These are phyloP conservation scores for Limnanthes douglasii DNA, from an alignment of 345 rosid species.

Conservation along the genomic window DNA sequence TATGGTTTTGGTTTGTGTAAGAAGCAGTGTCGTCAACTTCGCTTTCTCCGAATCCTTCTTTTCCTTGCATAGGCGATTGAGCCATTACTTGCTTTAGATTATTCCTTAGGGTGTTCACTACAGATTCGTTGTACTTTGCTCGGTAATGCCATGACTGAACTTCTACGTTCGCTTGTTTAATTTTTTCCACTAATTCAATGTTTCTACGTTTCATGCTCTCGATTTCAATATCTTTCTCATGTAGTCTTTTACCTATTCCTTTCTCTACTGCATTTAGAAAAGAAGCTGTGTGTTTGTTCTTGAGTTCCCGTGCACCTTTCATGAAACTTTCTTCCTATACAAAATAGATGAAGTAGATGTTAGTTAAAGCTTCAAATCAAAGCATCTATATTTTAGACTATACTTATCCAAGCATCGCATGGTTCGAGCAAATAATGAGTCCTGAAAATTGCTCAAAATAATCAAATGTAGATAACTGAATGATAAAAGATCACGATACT, in stretches of 20 bases:
- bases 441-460: too few relatives aligned
- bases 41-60: constrained; percentile 74
- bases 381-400: too few relatives aligned
- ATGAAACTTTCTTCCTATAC: constrained; percentile 41
- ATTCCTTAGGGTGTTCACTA: constrained; percentile 40
- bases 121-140: constrained; percentile 58
- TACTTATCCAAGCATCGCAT: too few relatives aligned
- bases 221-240: constrained; percentile 44
- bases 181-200: constrained; percentile 41
- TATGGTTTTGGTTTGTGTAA: constrained; percentile 18
- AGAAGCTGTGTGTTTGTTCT: constrained; percentile 36
- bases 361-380: too few relatives aligned
- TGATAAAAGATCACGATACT: too few relatives aligned
- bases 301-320: constrained; percentile 37
- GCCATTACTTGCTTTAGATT: constrained; percentile 55
- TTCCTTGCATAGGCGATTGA: constrained; percentile 23
- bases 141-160: constrained; percentile 55
- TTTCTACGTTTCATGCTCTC: constrained; percentile 46
- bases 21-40: constrained; percentile 56
- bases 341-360: not conserved
- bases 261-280: constrained; percentile 40
- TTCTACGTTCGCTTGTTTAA: constrained; percentile 37
- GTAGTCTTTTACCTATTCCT: constrained; percentile 40
- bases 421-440: too few relatives aligned
- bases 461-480: too few relatives aligned